Percentiles rank a stretch among this genome's conserved stretches.
phyloP scores from a whole-genome alignment of 208 protist species.

The Crithidia expoeki region DNA sequence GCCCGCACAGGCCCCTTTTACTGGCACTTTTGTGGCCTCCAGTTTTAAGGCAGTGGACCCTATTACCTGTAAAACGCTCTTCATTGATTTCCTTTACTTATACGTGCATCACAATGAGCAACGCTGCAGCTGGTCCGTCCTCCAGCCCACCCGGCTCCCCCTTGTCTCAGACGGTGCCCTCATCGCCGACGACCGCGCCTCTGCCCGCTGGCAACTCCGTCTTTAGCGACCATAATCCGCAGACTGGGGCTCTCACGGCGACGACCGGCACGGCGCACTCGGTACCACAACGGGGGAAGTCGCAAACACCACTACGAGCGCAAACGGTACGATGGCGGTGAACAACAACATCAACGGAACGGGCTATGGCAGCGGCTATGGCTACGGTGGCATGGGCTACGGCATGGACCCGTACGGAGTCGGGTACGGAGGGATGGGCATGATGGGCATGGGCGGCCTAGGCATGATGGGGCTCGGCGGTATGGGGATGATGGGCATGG shows the following conservation, averaged over 20 bases:
- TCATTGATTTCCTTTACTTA: too few species aligned
- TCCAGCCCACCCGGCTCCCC: conserved; percentile 29
- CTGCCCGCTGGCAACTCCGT: not conserved
- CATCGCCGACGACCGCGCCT: conserved; percentile 7
- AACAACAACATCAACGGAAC: conserved; percentile 4
- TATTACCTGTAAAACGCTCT: too few species aligned
- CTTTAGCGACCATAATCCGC: conserved; percentile 5
- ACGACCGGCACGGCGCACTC: not conserved
- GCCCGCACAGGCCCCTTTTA: too few species aligned
- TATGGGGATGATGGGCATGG: conserved; percentile 58
- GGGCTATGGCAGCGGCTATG: conserved; percentile 23
- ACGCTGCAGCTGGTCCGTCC: conserved; percentile 3
- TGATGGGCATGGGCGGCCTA: conserved; percentile 59
- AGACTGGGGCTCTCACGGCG: conserved; percentile 19
- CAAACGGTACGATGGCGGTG: conserved; percentile 1
- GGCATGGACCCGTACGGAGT: conserved; percentile 26
- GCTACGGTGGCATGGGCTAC: conserved; percentile 36
- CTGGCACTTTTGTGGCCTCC: too few species aligned
- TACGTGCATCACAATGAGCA: conserved; percentile 15
- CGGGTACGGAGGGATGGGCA: conserved; percentile 54
- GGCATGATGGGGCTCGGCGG: conserved; percentile 59
- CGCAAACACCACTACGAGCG: conserved; percentile 5
- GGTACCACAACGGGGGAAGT: not conserved
- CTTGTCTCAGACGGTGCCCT: conserved; percentile 19
- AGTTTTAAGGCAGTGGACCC: too few species aligned